Evolutionary conservation across 768 basidiomycete genomes (phyloP).

Genomic region (Leccinum boreale): DNA sequence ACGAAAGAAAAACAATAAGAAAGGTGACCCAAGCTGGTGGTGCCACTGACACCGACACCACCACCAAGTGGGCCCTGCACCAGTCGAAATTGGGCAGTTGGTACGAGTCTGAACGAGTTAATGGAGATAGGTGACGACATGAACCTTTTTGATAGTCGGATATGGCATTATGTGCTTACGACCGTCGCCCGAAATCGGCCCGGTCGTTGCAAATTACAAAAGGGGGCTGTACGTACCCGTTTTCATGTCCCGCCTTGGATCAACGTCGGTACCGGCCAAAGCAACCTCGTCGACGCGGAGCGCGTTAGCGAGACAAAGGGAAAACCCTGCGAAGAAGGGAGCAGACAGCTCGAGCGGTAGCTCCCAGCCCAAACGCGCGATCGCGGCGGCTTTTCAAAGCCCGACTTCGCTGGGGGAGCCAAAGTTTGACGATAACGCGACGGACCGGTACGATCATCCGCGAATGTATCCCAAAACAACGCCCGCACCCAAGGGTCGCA

Average conservation of each 20-base stretch:
- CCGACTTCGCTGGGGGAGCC: not conserved
- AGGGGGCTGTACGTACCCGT: slow-evolving; percentile 1
- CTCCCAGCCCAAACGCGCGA: not conserved
- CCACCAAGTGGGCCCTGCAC: not conserved
- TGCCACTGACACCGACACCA: not conserved
- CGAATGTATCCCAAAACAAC: slow-evolving; percentile 1
- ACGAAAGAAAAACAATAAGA: not conserved
- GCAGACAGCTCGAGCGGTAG: not conserved
- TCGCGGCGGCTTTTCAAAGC: not conserved
- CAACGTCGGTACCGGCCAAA: not conserved
- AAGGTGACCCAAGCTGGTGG: not conserved
- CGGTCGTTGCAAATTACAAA: not conserved
- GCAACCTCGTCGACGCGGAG: not conserved
- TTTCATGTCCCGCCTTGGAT: not conserved
- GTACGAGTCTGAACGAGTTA: not conserved
- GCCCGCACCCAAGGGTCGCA: not conserved
- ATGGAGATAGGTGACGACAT: not conserved
- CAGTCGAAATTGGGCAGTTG: not conserved
- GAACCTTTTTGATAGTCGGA: not conserved
- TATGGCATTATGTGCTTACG: not conserved
- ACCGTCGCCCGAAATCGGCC: not conserved
- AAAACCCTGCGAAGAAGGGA: not conserved
- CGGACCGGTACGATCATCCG: not conserved
- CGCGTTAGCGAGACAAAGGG: not conserved
- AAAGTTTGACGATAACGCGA: not conserved